These are phyloP conservation scores for Blepharisma japonicum DNA, from an alignment of 73 alveolate species.

Conservation along the genomic window DNA sequence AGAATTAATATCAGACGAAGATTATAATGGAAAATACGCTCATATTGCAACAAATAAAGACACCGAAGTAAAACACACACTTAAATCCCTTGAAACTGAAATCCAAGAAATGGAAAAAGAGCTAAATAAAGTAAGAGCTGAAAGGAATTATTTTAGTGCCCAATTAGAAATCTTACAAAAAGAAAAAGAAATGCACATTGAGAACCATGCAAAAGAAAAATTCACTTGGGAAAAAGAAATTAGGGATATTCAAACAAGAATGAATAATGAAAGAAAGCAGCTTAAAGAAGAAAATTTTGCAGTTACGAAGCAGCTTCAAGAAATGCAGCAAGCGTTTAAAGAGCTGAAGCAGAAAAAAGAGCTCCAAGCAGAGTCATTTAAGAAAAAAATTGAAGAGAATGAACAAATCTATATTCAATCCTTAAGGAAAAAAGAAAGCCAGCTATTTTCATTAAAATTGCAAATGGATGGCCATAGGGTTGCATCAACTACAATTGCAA, in stretches of 20 bases:
- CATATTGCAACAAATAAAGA: too few relatives aligned
- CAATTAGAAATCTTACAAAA: background rate
- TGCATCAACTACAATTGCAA: too few relatives aligned
- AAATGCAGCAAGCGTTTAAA: background rate
- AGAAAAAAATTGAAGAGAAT: background rate
- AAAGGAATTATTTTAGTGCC: background rate
- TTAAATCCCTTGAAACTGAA: background rate
- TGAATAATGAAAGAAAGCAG: background rate
- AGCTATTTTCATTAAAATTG: too few relatives aligned
- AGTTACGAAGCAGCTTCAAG: background rate
- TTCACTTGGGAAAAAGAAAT: background rate
- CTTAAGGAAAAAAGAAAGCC: conserved; percentile 1
- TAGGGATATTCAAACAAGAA: background rate
- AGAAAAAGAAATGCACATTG: conserved; percentile 27
- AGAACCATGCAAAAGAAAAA: conserved; percentile 3
- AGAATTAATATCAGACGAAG: too few relatives aligned
- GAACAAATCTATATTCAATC: background rate
- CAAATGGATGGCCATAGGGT: too few relatives aligned
- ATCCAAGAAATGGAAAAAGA: background rate
- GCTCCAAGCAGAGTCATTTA: background rate
- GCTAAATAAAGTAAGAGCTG: background rate
- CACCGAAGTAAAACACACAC: background rate
- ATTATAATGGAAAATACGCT: too few relatives aligned
- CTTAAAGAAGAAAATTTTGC: conserved; percentile 1
- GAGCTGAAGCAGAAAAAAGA: background rate